Conservation (phyloP, 1,284 basidiomycete species). For the Malassezia caprae region DNA sequence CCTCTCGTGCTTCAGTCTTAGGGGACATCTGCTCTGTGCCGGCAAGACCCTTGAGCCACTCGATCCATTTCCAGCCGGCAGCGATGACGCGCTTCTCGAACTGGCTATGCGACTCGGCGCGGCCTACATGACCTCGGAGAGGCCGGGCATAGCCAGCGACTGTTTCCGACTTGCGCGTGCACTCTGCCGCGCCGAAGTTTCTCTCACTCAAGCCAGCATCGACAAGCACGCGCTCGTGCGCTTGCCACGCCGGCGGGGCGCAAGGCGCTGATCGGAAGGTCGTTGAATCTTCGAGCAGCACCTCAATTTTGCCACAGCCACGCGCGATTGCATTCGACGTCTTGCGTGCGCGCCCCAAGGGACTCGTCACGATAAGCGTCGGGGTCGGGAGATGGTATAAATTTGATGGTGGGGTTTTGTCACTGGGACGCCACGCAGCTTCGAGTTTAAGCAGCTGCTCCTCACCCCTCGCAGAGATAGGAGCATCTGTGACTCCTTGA, state of each 20-base stretch:
- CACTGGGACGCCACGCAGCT: conserved; percentile 5
- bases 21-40: neutral
- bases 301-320: neutral
- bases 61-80: conserved; percentile 13
- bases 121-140: neutral
- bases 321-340: conserved; percentile 27
- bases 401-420: neutral
- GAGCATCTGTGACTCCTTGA: conserved; percentile 40
- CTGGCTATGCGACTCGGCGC: conserved; percentile 4
- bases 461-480: conserved; percentile 27
- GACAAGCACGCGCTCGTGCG: neutral
- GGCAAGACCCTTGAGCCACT: neutral
- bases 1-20: too few relatives aligned
- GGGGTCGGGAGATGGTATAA: conserved; percentile 21
- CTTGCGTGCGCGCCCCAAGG: conserved; percentile 28
- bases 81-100: neutral
- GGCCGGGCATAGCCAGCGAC: conserved; percentile 1
- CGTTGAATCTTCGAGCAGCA: neutral
- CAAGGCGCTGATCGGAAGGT: conserved; percentile 2
- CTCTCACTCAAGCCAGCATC: conserved; percentile 13
- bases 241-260: neutral
- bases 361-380: conserved; percentile 29
- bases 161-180: neutral
- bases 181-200: conserved; percentile 11
- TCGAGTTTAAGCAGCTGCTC: conserved; percentile 31